phyloP scores from a whole-genome alignment of 108 stramenopile species.

The Stephanodiscus triporus region DNA sequence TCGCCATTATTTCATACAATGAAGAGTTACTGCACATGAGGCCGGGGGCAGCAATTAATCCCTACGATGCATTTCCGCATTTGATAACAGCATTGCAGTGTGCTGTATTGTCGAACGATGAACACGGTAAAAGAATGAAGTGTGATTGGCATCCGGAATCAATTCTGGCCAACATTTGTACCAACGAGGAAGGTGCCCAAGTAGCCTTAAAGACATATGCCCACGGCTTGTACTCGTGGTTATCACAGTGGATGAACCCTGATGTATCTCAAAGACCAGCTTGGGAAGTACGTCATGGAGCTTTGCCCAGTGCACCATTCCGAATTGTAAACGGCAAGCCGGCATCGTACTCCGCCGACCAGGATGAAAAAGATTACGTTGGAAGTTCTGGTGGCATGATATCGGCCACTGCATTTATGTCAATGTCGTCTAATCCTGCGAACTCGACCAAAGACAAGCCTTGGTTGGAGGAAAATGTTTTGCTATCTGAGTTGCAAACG shows the following conservation, averaged over 20 bases:
- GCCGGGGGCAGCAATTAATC: constrained; percentile 29
- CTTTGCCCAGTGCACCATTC: constrained; percentile 58
- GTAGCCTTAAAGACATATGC: constrained; percentile 53
- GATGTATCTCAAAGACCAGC: constrained; percentile 45
- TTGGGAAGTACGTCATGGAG: constrained; percentile 41
- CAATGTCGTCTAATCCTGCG: constrained; percentile 23
- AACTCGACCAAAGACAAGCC: background rate
- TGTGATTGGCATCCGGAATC: constrained; percentile 86
- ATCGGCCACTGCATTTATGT: constrained; percentile 48
- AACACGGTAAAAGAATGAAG: constrained; percentile 33
- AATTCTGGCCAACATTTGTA: constrained; percentile 68
- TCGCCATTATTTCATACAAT: constrained; percentile 52
- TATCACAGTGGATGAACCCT: constrained; percentile 56
- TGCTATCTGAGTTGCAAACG: constrained; percentile 34
- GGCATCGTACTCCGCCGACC: constrained; percentile 8
- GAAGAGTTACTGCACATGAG: background rate
- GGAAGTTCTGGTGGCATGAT: constrained; percentile 19
- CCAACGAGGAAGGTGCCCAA: constrained; percentile 61
- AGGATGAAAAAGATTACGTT: constrained; percentile 28
- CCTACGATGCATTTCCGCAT: constrained; percentile 64
- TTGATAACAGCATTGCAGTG: constrained; percentile 48
- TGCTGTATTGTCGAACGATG: constrained; percentile 57
- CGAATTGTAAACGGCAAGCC: constrained; percentile 32
- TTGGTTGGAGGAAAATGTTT: constrained; percentile 21
- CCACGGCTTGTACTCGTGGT: constrained; percentile 55